These are phyloP conservation scores for Luffa acutangula DNA, from an alignment of 306 rosid genomes.

Conservation along the genomic window DNA sequence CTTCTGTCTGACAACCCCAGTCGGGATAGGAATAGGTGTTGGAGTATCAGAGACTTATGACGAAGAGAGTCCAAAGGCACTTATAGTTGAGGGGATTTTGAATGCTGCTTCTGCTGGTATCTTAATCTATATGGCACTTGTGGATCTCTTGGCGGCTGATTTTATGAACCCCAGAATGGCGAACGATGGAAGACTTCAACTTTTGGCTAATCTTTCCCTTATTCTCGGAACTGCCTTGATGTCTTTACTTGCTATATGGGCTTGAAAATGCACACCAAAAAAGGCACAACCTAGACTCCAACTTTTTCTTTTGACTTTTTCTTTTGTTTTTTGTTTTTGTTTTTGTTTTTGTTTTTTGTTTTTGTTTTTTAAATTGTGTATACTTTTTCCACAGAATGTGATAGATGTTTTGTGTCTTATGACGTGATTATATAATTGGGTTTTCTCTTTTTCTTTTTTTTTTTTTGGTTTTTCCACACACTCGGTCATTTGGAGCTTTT, in stretches of 20 bases:
- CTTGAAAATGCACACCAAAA: slow-evolving; percentile 20
- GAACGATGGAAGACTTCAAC: slow-evolving; percentile 26
- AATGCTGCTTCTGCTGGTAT: slow-evolving; percentile 65
- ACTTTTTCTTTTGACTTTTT: no score
- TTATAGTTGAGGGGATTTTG: slow-evolving; percentile 48
- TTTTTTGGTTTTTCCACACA: no score
- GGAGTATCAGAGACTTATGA: slow-evolving; percentile 34
- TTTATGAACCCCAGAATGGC: slow-evolving; percentile 54
- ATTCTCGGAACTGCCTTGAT: slow-evolving; percentile 62
- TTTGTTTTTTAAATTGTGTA: no score
- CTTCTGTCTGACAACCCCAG: slow-evolving; percentile 63
- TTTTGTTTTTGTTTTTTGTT: no score
- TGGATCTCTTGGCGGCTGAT: slow-evolving; percentile 66
- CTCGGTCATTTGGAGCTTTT: no score
- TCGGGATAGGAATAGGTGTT: slow-evolving; percentile 54
- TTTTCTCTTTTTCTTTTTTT: no score
- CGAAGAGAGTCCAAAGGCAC: slow-evolving; percentile 39
- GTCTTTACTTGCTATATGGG: slow-evolving; percentile 65
- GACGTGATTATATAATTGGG: no score
- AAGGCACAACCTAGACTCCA: no score
- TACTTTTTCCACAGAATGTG: no score
- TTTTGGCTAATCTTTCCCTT: slow-evolving; percentile 47
- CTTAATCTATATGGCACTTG: slow-evolving; percentile 65
- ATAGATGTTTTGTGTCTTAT: no score
- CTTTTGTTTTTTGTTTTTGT: no score